Base-by-base conservation (phyloP, 2,329 filamentous ascomycete genomes). In the Aotearoamyces nothofagi region DNA sequence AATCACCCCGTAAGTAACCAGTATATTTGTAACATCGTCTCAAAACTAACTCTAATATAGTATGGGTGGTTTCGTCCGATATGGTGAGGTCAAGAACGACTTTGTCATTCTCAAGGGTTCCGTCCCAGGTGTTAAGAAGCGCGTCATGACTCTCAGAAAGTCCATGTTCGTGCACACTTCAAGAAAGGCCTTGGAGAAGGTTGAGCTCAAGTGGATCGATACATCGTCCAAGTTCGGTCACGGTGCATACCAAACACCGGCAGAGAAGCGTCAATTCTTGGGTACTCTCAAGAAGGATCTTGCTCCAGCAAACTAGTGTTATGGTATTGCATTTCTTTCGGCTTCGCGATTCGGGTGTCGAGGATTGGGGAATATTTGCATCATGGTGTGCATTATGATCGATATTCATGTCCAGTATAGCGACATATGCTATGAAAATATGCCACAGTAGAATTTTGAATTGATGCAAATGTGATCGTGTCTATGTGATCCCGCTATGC, bases 151-250 rank as follows among this genome's bases (percentile, higher is more conserved):
- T 48, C 80, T 98, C 52, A 81, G 90, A 63, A 98, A 96, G 74
- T 92, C 87, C 47, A 90, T 98, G 74, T 96, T 90, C 75, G 71
- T 69, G 40, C 90, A 98, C 74, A 96, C 86, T 50, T 93, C 80
- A 56, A 74, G 90, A 58, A 84, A 78, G 61, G 82, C 90, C 33
- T 72, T 93, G 55, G 90, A 98, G 79, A 96, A 98, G 82, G 81
- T 96, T 60, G 82, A 87, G 56, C 81, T 98, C 69, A 98, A 98
- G 69, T 98, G 90, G 90, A 98, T 98, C 79, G 90, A 98, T 56
- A 98, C 90, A 52, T 94, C 86, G 40, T 94, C 86, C 68, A 92
- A 98, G 74, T 98, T 98, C 63, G 90, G 90, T 64, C 90, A 98
- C 70, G 90, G 90, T 76, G 87, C 84, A 54, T 98, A 92, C 83